Evolutionary conservation across 495 filamentous ascomycete genomes (phyloP).

Genomic region (Tuber aestivum): DNA sequence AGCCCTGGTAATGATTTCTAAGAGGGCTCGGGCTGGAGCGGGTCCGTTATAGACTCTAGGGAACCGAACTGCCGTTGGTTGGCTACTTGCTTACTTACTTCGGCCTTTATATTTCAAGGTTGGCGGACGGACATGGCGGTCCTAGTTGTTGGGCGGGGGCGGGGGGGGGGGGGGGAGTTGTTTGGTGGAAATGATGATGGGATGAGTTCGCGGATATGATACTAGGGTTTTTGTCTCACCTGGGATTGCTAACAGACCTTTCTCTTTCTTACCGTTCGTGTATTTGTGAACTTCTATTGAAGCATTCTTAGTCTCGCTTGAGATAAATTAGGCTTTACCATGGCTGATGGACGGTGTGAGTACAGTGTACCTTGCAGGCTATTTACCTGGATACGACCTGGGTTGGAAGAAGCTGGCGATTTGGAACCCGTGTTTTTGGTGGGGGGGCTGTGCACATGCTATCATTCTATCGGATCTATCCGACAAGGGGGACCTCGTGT

Average conservation of each 20-base stretch:
- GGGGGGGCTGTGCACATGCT: background rate
- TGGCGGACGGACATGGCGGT: background rate
- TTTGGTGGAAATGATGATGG: background rate
- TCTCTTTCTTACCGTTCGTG: background rate
- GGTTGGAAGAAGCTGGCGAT: background rate
- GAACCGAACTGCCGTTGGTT: background rate
- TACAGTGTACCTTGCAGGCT: background rate
- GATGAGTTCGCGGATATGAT: background rate
- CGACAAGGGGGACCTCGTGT: background rate
- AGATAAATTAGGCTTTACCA: background rate
- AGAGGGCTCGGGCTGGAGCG: background rate
- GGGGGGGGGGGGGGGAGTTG: background rate
- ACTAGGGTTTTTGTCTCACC: background rate
- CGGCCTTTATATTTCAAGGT: background rate
- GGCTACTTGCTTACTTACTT: background rate
- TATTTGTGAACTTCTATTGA: background rate
- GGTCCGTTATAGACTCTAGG: background rate
- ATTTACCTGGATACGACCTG: background rate
- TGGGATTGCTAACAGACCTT: background rate
- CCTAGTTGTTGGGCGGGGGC: background rate
- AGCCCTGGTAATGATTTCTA: background rate
- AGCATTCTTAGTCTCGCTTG: background rate
- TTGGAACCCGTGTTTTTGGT: background rate
- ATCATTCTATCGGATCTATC: background rate
- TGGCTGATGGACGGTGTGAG: background rate